phyloP scores from a whole-genome alignment of 2,329 filamentous ascomycete species.

The Clarireedia hainanense region DNA sequence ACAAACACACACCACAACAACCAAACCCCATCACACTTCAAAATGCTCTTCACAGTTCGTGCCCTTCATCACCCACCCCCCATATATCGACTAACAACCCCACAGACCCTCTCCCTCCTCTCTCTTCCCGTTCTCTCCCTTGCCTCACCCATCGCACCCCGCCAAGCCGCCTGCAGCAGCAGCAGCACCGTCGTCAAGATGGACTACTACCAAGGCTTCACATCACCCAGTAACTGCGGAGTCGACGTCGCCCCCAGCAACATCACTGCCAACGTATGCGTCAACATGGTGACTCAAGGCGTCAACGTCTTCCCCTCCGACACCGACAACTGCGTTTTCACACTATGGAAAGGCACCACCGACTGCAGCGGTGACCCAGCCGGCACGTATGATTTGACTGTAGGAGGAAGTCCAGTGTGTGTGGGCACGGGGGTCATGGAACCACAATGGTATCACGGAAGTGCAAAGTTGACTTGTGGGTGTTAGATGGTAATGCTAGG shows the following conservation, averaged over 20 bases:
- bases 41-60: constrained; percentile 6
- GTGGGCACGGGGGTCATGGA: background rate
- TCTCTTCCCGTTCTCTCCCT: constrained; percentile 1
- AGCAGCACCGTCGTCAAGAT: background rate
- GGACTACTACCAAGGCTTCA: constrained; percentile 6
- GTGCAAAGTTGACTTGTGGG: constrained; percentile 1
- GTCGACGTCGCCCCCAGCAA: background rate
- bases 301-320: background rate
- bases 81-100: background rate
- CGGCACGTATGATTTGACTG: background rate
- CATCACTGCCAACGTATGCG: background rate
- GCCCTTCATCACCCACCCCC: background rate
- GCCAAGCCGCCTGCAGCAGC: background rate
- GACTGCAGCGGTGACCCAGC: background rate
- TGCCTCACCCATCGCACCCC: background rate
- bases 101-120: background rate
- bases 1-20: background rate
- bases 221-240: background rate
- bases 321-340: background rate
- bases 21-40: background rate
- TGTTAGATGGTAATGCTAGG: background rate
- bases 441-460: constrained; percentile 1
- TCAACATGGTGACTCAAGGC: background rate
- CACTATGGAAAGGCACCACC: background rate
- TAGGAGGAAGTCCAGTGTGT: background rate